These are phyloP conservation scores for Suhomyces sp. DNA, from an alignment of 805 yeast species.

Conservation along the genomic window DNA sequence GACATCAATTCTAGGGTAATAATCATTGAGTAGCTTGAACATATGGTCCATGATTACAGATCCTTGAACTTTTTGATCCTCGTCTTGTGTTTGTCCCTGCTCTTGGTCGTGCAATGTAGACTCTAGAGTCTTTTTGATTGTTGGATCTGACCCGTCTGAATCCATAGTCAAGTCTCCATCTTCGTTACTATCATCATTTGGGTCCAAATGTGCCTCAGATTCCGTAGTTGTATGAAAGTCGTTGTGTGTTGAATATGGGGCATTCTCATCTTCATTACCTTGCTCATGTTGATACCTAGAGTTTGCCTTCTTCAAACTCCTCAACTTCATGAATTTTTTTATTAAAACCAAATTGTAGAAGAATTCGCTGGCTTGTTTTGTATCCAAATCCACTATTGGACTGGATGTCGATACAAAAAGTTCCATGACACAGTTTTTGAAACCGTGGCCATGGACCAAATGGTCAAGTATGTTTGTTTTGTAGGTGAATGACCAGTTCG, in stretches of 20 bases:
- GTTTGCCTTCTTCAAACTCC: constrained; percentile 13
- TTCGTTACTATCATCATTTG: constrained; percentile 1
- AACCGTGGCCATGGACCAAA: constrained; percentile 34
- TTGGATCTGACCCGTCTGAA: neutral
- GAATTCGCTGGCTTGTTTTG: constrained; percentile 30
- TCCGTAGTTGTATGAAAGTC: neutral
- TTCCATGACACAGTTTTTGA: constrained; percentile 37
- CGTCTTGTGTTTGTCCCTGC: neutral
- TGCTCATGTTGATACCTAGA: neutral
- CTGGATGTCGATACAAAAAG: constrained; percentile 37
- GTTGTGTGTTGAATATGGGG: too few relatives aligned
- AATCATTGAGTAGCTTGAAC: constrained; percentile 26
- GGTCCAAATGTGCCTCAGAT: too few relatives aligned
- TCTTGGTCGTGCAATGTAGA: too few relatives aligned
- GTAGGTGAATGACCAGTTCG: constrained; percentile 34
- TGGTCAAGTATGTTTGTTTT: constrained; percentile 36
- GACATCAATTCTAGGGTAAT: constrained; percentile 27
- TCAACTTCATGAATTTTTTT: constrained; percentile 25
- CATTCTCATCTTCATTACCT: neutral
- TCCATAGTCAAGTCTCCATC: constrained; percentile 5
- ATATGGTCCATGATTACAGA: constrained; percentile 12
- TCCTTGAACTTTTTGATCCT: neutral
- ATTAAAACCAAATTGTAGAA: constrained; percentile 33
- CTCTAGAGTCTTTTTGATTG: neutral
- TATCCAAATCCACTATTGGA: constrained; percentile 39